Conservation (phyloP, 1,284 basidiomycete genomes). For the Pseudozyma sp. region DNA sequence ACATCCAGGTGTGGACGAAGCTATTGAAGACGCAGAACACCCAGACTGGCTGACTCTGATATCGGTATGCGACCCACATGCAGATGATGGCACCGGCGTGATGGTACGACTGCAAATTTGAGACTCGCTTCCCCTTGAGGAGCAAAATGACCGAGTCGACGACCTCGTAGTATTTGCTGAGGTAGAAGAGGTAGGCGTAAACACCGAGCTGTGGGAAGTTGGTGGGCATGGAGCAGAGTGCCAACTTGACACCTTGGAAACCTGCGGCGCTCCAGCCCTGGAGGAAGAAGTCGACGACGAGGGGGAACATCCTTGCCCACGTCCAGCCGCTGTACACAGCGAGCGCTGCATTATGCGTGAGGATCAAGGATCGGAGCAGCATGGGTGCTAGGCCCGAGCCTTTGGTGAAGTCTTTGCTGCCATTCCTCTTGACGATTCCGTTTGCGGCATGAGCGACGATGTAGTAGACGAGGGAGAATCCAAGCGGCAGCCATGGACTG, state of each 20-base stretch:
- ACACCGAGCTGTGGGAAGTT: slow-evolving; percentile 58
- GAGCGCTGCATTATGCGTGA: slow-evolving; percentile 58
- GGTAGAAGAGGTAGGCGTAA: slow-evolving; percentile 67
- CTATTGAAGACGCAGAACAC: slow-evolving; percentile 65
- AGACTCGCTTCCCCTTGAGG: slow-evolving; percentile 67
- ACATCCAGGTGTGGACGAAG: slow-evolving; percentile 62
- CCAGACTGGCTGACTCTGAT: slow-evolving; percentile 60
- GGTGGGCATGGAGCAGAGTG: slow-evolving; percentile 68
- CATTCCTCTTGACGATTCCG: slow-evolving; percentile 23
- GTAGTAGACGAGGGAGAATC: slow-evolving; percentile 58
- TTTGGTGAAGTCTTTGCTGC: slow-evolving; percentile 48
- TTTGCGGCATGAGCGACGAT: slow-evolving; percentile 55
- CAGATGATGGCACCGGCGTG: slow-evolving; percentile 66
- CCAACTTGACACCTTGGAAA: slow-evolving; percentile 61
- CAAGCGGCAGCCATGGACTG: slow-evolving; percentile 37
- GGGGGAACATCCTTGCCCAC: slow-evolving; percentile 47
- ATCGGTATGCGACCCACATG: slow-evolving; percentile 68
- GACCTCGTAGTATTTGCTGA: slow-evolving; percentile 64
- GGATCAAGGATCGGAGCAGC: slow-evolving; percentile 38
- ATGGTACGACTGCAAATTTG: slow-evolving; percentile 65
- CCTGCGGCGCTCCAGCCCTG: slow-evolving; percentile 52
- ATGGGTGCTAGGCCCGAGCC: slow-evolving; percentile 15
- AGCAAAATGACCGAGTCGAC: slow-evolving; percentile 68
- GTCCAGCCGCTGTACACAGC: slow-evolving; percentile 59
- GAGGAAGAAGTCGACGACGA: slow-evolving; percentile 52